These are phyloP conservation scores for Sporothrix inflata DNA, from an alignment of 2,329 filamentous ascomycete species.

Conservation along the genomic window DNA sequence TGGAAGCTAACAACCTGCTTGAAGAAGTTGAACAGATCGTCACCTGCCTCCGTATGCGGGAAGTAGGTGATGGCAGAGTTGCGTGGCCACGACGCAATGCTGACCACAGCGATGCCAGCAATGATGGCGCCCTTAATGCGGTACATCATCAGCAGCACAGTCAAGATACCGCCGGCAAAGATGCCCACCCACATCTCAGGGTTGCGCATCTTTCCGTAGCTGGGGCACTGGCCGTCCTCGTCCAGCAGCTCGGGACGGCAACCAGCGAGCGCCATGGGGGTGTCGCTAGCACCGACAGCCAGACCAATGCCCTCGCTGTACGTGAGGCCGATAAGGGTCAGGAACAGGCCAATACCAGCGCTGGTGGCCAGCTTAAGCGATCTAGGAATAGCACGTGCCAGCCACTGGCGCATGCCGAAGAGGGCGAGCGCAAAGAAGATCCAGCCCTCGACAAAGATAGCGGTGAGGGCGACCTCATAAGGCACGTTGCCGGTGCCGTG, in stretches of 20 bases:
- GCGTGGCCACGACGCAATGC: constrained; percentile 71
- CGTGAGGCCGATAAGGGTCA: constrained; percentile 68
- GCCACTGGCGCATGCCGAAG: constrained; percentile 73
- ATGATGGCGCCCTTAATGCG: constrained; percentile 76
- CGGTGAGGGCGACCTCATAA: constrained; percentile 63
- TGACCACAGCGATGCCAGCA: constrained; percentile 71
- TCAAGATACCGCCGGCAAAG: constrained; percentile 75
- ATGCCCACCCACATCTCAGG: constrained; percentile 78
- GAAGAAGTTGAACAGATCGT: constrained; percentile 72
- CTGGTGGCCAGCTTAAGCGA: constrained; percentile 68
- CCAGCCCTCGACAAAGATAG: constrained; percentile 67
- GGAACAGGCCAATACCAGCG: constrained; percentile 66
- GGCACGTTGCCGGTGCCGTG: constrained; percentile 61
- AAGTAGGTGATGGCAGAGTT: constrained; percentile 73
- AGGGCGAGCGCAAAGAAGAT: constrained; percentile 67
- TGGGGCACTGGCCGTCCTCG: constrained; percentile 39
- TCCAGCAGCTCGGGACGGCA: constrained; percentile 63
- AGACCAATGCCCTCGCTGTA: constrained; percentile 85
- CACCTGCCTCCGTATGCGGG: constrained; percentile 64
- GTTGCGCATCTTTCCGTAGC: constrained; percentile 68
- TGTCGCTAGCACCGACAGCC: constrained; percentile 66
- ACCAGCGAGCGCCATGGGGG: constrained; percentile 76
- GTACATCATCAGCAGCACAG: constrained; percentile 79
- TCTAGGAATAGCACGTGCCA: constrained; percentile 65
- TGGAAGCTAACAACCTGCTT: constrained; percentile 72